phyloP scores from a whole-genome alignment of 2,329 filamentous ascomycete genomes.

The Aspergillus unguis region DNA sequence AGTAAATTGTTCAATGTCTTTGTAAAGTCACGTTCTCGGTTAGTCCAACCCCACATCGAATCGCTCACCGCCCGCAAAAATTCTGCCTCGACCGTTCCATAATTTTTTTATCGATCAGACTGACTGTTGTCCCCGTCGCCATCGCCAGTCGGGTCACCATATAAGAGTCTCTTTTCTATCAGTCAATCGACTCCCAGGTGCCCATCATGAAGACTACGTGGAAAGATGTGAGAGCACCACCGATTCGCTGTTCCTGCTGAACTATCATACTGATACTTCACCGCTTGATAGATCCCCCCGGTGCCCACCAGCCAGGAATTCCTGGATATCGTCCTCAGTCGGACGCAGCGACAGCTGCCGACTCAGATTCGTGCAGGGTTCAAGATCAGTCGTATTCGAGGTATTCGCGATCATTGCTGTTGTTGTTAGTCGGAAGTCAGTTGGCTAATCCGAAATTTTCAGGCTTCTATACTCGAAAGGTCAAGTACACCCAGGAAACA shows the following conservation, averaged over 20 bases:
- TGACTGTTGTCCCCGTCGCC: slow-evolving; percentile 16
- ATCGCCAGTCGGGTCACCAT: slow-evolving; percentile 12
- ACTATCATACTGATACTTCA: slow-evolving; percentile 29
- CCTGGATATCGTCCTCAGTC: slow-evolving; percentile 91
- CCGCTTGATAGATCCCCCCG: slow-evolving; percentile 62
- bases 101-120: slow-evolving; percentile 10
- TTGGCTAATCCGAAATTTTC: slow-evolving; percentile 29
- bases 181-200: slow-evolving; percentile 18
- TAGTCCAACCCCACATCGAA: slow-evolving; percentile 4
- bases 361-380: slow-evolving; percentile 96
- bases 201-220: slow-evolving; percentile 58
- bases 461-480: slow-evolving; percentile 95
- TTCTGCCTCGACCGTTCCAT: slow-evolving; percentile 11
- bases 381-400: slow-evolving; percentile 87
- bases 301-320: slow-evolving; percentile 94
- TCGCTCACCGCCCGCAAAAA: slow-evolving; percentile 14
- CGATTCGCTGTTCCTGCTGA: background rate
- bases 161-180: slow-evolving; percentile 24
- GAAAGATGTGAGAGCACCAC: slow-evolving; percentile 47
- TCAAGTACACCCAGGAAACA: slow-evolving; percentile 97
- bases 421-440: background rate
- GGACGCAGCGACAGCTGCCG: slow-evolving; percentile 87
- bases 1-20: background rate
- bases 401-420: slow-evolving; percentile 28
- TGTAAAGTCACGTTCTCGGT: too few relatives aligned